Conservation (phyloP, 345 rosid species). For the Lepidium didymum region DNA sequence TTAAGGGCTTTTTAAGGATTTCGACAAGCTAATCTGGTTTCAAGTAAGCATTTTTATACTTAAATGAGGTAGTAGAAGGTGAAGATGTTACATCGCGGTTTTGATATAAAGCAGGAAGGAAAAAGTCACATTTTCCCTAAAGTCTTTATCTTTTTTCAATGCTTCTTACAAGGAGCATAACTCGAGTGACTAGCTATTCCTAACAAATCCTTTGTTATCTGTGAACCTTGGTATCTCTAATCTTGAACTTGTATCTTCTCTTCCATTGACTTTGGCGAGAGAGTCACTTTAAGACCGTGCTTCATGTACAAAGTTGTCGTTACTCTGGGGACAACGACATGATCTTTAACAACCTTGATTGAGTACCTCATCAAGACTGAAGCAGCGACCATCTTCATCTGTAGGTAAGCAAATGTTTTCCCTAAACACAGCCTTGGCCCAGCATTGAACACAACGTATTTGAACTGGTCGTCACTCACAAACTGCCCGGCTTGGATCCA, state of each 20-base stretch:
- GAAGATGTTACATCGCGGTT: not conserved
- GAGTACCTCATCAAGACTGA: slow-evolving; percentile 26
- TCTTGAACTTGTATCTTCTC: not conserved
- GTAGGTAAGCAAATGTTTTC: slow-evolving; percentile 35
- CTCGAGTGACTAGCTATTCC: not conserved
- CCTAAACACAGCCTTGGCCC: slow-evolving; percentile 40
- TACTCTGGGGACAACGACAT: slow-evolving; percentile 21
- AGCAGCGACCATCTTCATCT: slow-evolving; percentile 38
- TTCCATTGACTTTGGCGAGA: slow-evolving; percentile 7
- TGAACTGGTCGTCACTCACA: slow-evolving; percentile 22
- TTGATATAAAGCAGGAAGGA: not conserved
- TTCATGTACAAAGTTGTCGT: slow-evolving; percentile 28
- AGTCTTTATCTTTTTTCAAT: slow-evolving; percentile 12
- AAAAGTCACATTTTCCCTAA: not conserved
- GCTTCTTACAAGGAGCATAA: not conserved
- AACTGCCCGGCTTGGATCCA: slow-evolving; percentile 32
- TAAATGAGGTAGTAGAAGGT: not conserved
- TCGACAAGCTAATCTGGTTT: no score
- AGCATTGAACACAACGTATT: slow-evolving; percentile 40
- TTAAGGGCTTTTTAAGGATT: slow-evolving; percentile 37
- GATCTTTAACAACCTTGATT: slow-evolving; percentile 19
- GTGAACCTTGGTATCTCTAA: not conserved
- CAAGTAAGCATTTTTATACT: no score
- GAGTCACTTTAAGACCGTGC: slow-evolving; percentile 21
- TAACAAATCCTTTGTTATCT: not conserved